Evolutionary conservation across 2,329 filamentous ascomycete genomes (phyloP).

Genomic region (Orbilia blumenaviensis): DNA sequence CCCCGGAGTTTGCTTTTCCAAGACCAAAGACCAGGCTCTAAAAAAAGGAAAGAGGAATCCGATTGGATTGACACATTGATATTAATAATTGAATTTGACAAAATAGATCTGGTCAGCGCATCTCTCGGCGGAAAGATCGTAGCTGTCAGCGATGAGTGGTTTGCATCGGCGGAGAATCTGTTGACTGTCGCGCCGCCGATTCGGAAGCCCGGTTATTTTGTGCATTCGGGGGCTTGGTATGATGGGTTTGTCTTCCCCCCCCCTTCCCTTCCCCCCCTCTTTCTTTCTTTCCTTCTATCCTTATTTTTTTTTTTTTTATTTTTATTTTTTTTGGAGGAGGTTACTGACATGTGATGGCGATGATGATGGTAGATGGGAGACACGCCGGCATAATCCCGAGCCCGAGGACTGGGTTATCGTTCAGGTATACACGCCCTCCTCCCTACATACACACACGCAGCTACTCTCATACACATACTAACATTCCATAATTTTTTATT

Average conservation of each 20-base stretch:
- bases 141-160: conserved; percentile 74
- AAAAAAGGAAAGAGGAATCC: no score
- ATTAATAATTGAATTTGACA: neutral
- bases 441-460: neutral
- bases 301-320: neutral
- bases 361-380: conserved; percentile 64
- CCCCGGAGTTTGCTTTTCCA: neutral
- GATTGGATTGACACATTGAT: conserved; percentile 24
- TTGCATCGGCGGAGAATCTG: conserved; percentile 72
- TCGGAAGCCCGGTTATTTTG: conserved; percentile 73
- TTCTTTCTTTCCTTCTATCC: neutral
- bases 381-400: conserved; percentile 71
- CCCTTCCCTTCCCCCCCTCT: no score
- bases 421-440: conserved; percentile 48
- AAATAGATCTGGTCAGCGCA: conserved; percentile 70
- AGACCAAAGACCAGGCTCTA: neutral
- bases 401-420: conserved; percentile 75
- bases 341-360: conserved; percentile 16
- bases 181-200: conserved; percentile 72
- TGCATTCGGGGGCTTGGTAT: conserved; percentile 75
- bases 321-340: neutral
- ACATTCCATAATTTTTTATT: no score
- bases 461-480: neutral
- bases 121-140: conserved; percentile 72
- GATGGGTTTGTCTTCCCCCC: conserved; percentile 69